phyloP scores from a whole-genome alignment of 768 basidiomycete genomes.

The Trametopsis cervina region DNA sequence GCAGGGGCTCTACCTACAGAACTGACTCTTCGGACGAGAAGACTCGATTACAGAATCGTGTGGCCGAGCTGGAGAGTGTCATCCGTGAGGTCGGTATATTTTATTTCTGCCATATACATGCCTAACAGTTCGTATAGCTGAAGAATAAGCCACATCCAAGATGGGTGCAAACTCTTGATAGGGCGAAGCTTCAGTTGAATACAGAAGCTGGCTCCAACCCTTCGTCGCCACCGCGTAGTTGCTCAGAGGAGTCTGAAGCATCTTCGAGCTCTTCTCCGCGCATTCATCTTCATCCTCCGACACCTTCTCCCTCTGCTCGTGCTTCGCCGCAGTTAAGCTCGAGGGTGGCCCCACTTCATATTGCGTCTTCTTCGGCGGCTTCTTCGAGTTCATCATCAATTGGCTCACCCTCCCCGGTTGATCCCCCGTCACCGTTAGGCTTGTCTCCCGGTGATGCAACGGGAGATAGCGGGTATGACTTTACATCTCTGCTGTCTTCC shows the following conservation, averaged over 20 bases:
- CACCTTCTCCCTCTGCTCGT: conserved; percentile 7
- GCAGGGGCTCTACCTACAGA: conserved; percentile 13
- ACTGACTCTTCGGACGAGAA: conserved; percentile 48
- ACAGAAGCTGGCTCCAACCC: not conserved
- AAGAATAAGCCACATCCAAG: conserved; percentile 70
- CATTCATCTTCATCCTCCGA: conserved; percentile 5
- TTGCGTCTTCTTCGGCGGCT: not conserved
- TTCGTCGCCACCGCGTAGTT: conserved; percentile 5
- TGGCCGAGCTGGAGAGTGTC: conserved; percentile 79
- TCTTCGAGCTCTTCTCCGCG: conserved; percentile 1
- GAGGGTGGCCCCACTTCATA: too few species aligned
- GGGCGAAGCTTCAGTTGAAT: not conserved
- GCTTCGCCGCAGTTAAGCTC: too few species aligned
- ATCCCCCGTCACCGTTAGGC: conserved; percentile 16
- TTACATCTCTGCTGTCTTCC: conserved; percentile 17
- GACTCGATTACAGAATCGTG: conserved; percentile 59
- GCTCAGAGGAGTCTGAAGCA: conserved; percentile 4
- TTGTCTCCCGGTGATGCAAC: conserved; percentile 17
- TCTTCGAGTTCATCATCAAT: conserved; percentile 9
- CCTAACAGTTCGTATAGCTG: conserved; percentile 31
- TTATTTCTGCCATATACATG: not conserved
- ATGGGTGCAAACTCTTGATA: conserved; percentile 33
- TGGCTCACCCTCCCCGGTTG: not conserved
- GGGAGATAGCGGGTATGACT: conserved; percentile 15
- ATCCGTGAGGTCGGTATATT: conserved; percentile 57